Conservation (phyloP, 2,329 filamentous ascomycete genomes). For the Aspergillus chevalieri region DNA sequence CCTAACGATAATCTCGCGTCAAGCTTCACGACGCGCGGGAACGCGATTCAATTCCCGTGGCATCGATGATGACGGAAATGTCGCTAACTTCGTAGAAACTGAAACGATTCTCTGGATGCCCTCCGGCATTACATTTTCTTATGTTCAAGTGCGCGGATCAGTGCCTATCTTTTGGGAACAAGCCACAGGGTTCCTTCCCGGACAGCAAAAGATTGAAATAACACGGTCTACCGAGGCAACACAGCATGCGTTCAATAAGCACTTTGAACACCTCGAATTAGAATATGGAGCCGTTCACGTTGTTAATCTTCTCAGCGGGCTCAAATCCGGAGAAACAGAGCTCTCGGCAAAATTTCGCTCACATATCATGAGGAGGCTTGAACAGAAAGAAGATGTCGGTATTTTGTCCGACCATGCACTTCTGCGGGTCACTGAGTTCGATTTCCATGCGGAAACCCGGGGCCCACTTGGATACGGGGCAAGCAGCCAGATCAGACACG, state of each 20-base stretch:
- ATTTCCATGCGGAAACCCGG: conserved; percentile 92
- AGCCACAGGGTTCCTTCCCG: conserved; percentile 75
- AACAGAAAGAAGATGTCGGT: conserved; percentile 48
- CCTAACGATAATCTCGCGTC: conserved; percentile 81
- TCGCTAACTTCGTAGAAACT: conserved; percentile 98
- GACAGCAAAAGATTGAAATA: conserved; percentile 89
- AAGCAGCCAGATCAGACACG: conserved; percentile 72
- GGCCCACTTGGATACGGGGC: conserved; percentile 83
- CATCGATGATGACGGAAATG: conserved; percentile 94
- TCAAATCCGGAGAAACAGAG: conserved; percentile 79
- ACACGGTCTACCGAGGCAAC: conserved; percentile 85
- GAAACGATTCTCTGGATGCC: conserved; percentile 89
- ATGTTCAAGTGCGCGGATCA: conserved; percentile 85
- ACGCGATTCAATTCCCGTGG: conserved; percentile 96
- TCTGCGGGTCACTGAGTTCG: conserved; percentile 77
- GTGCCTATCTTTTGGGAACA: conserved; percentile 98
- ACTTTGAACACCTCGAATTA: conserved; percentile 80
- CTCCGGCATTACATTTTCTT: conserved; percentile 75
- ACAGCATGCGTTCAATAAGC: conserved; percentile 90
- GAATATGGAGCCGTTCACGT: conserved; percentile 88
- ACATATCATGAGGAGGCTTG: conserved; percentile 70
- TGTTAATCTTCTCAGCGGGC: conserved; percentile 86
- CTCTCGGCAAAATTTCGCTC: conserved; percentile 72
- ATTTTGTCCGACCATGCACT: conserved; percentile 63
- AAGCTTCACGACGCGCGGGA: conserved; percentile 85